These are phyloP conservation scores for Tricholoma sp. DNA, from an alignment of 768 basidiomycete genomes.

Conservation along the genomic window DNA sequence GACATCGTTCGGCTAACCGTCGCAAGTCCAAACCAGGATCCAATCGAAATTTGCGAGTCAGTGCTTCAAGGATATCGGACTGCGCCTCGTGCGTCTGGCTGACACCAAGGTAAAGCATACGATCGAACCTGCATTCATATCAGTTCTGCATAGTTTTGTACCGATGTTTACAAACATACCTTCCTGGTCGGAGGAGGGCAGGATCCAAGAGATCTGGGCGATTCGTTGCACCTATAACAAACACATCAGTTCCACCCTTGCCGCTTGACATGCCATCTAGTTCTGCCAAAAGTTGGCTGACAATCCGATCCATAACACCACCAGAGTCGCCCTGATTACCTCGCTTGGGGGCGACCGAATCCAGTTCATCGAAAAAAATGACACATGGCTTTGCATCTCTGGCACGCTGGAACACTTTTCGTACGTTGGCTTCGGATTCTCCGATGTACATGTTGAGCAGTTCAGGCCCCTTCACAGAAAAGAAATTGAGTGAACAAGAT, in stretches of 20 bases:
- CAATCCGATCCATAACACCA: conserved; percentile 97
- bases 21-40: conserved; percentile 61
- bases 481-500: conserved; percentile 91
- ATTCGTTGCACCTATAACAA: conserved; percentile 96
- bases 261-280: conserved; percentile 83
- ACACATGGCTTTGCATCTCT: conserved; percentile 91
- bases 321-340: conserved; percentile 96
- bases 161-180: conserved; percentile 37
- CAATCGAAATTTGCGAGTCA: conserved; percentile 90
- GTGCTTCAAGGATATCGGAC: conserved; percentile 77
- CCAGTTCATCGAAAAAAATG: conserved; percentile 95
- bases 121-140: conserved; percentile 73
- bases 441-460: conserved; percentile 98
- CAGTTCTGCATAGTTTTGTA: not conserved
- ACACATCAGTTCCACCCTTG: conserved; percentile 63
- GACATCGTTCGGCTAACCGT: conserved; percentile 65
- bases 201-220: conserved; percentile 89
- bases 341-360: conserved; percentile 90
- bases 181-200: conserved; percentile 82
- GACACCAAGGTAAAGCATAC: conserved; percentile 94
- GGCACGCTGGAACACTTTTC: conserved; percentile 86
- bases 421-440: conserved; percentile 96
- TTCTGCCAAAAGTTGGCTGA: conserved; percentile 90
- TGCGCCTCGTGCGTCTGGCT: conserved; percentile 84
- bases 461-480: conserved; percentile 97